phyloP scores from a whole-genome alignment of 2,329 filamentous ascomycete species.

The Sarocladium brachiariae region DNA sequence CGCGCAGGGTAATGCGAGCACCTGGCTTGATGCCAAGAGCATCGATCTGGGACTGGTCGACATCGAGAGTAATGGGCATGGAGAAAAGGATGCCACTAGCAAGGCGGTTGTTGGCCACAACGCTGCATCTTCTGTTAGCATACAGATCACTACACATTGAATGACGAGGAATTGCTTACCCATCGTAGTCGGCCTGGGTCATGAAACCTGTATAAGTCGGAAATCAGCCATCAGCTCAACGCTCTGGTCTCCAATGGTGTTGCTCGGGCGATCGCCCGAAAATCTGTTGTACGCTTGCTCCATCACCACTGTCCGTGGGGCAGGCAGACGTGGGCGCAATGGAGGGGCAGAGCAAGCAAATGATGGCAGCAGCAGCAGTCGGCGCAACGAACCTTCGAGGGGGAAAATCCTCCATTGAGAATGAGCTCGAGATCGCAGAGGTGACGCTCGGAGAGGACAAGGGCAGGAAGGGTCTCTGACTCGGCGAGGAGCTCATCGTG shows the following conservation, averaged over 20 bases:
- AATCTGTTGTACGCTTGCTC: conserved; percentile 7
- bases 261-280: conserved; percentile 14
- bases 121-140: conserved; percentile 49
- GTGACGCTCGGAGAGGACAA: conserved; percentile 85
- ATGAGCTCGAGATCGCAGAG: conserved; percentile 97
- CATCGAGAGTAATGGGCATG: conserved; percentile 94
- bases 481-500: conserved; percentile 74
- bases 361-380: no score
- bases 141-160: not conserved
- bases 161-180: no score
- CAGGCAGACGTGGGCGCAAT: no score
- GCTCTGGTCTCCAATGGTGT: not conserved
- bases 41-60: conserved; percentile 68
- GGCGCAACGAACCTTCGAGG: conserved; percentile 80
- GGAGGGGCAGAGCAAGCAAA: no score
- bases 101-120: conserved; percentile 83
- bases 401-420: conserved; percentile 95
- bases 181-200: conserved; percentile 94
- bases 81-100: conserved; percentile 85
- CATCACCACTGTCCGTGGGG: conserved; percentile 11
- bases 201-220: conserved; percentile 66
- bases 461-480: conserved; percentile 77
- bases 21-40: conserved; percentile 70
- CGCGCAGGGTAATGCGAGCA: conserved; percentile 77
- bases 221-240: conserved; percentile 14